Base-by-base conservation (phyloP, 768 basidiomycete species). In the Russula earlei region DNA sequence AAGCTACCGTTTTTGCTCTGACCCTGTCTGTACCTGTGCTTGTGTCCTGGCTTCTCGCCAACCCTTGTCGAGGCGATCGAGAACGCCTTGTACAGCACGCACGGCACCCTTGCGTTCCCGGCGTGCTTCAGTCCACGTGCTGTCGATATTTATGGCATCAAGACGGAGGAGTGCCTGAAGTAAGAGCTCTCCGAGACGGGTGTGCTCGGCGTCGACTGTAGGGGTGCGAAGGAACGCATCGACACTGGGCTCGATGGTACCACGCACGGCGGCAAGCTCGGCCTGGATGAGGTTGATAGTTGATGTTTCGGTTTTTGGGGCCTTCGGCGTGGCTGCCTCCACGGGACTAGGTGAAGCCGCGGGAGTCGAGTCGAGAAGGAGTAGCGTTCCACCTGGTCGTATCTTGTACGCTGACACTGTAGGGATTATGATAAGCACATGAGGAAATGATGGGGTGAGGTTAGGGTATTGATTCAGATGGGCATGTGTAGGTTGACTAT, bases 111-210 rank as follows among this genome's bases (percentile, higher is more conserved):
- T 96, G 59, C 94, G 76, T 67, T 87, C 81, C 61, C 73, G 74
- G 64, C 94, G 77, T 14, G 92, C 93, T 5, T 83, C 76, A 9
- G 79, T 77, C 87, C 91, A 96, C 48, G 81, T 78, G 36, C 74
- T 73, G 43, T 90, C 86, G 19, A 91, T 76, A 38, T 74, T 71
- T 64, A 96, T 76, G 48, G 85, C 87, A 64, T 98, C 95, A 33
- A 98, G 73, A 48, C 88, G 81, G 19, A 98, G 77, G 25, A 98
- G 74, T n/a, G 83, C 77, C 67, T 96, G 93, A 24, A 96, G 76
- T 24, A 98, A 76, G 54, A 90, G 70, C 70, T 97, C 95, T 24
- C 79, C 82, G 49, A 98, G 71, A 17, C 88, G 71, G 12, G 72
- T 70, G 60, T 83, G 80, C 52, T 78, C 76, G 12, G 66, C 52